phyloP scores from a whole-genome alignment of 805 yeast genomes.

The Saturnispora sekii region DNA sequence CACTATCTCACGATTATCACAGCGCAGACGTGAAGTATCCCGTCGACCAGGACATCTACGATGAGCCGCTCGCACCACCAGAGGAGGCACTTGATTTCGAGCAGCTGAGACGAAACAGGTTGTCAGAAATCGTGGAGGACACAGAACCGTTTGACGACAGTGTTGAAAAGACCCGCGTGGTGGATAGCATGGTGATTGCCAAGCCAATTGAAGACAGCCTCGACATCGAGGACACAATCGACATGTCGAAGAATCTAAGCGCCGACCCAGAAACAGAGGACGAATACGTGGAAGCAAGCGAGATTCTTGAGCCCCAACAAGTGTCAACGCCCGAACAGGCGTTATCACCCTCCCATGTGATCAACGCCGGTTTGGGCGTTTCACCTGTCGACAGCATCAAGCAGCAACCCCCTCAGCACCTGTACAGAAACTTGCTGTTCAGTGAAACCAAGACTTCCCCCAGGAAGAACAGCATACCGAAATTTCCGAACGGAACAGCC shows the following conservation, averaged over 20 bases:
- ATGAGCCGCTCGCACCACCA: slow-evolving; percentile 2
- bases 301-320: not conserved
- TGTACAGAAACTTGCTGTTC: slow-evolving; percentile 10
- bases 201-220: not conserved
- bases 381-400: not conserved
- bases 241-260: not conserved
- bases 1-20: slow-evolving; percentile 5
- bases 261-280: not conserved
- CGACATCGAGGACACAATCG: not conserved
- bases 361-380: not conserved
- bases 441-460: slow-evolving; percentile 2
- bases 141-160: slow-evolving; percentile 12
- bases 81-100: slow-evolving; percentile 5
- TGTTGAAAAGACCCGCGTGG: not conserved
- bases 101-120: slow-evolving; percentile 5
- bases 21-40: slow-evolving; percentile 4
- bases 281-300: not conserved
- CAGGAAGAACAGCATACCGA: slow-evolving; percentile 8
- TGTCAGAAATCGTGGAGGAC: slow-evolving; percentile 13
- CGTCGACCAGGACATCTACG: slow-evolving; percentile 3
- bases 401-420: slow-evolving; percentile 3
- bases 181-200: not conserved
- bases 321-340: not conserved
- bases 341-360: not conserved
- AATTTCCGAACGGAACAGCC: not conserved